Conservation (phyloP, 306 rosid genomes). For the Sophora flavescens region DNA sequence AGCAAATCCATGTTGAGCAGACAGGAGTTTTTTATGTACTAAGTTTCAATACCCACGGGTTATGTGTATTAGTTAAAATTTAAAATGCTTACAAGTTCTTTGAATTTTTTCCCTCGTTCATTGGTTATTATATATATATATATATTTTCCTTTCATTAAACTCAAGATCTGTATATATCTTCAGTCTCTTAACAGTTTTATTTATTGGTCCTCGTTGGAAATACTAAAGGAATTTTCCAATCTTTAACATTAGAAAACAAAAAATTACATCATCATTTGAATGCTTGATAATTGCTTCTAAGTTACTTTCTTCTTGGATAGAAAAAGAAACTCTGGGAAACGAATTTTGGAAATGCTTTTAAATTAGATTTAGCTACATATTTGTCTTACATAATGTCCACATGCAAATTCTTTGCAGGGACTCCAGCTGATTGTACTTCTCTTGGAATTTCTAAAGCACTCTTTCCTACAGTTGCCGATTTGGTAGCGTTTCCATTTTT, state of each 20-base stretch:
- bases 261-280: not conserved
- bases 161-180: not conserved
- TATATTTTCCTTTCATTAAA: not conserved
- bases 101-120: not conserved
- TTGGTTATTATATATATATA: no score
- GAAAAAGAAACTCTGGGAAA: no score
- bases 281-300: not conserved
- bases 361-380: not conserved
- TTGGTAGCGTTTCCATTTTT: constrained; percentile 48
- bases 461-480: constrained; percentile 68
- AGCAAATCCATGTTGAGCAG: not conserved
- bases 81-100: not conserved
- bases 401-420: constrained; percentile 52
- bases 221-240: not conserved
- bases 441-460: constrained; percentile 65
- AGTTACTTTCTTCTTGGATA: not conserved
- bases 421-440: constrained; percentile 80
- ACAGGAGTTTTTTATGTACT: not conserved
- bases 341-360: not conserved
- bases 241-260: not conserved
- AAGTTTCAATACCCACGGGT: not conserved
- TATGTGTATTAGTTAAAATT: not conserved
- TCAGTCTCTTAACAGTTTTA: not conserved
- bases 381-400: not conserved
- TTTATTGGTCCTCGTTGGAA: not conserved